Base-by-base conservation (phyloP, 176 grass and related monocot genomes). In the Oryza coarctata region DNA sequence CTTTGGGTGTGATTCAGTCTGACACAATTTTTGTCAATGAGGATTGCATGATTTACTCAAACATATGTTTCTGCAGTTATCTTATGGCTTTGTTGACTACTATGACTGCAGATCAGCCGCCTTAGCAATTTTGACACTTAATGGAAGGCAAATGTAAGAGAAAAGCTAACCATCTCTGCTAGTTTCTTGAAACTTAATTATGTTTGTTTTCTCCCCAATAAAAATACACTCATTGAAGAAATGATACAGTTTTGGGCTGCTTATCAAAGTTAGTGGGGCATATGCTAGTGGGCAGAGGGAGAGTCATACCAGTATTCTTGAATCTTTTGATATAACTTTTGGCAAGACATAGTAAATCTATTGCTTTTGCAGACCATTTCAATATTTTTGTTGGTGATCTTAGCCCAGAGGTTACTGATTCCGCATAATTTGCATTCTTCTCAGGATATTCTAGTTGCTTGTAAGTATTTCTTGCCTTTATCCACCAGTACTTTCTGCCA, bases 51-150 rank as follows among this genome's bases (percentile, higher is more conserved):
- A 80, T 79, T 88, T 61, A 82, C 40, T 73, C 39, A 2, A 25
- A 12, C 31, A 62, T 76, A 65, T 76, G 11, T 32, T 52, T 39
- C 29, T 93, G 71, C 88, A 96, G 94, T 93, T 90, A 47, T 93
- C 94, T 22, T 96, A 83, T 91, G 94, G 94, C 70, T 96, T 96
- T 93, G 94, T 96, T 93, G 94, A 96, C 72, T 96, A 96, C 60
- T 96, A 89, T 83, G 94, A 96, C 39, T 88, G 88, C 27, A 82
- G 86, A 87, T 93, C 94, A 63, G 90, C 94, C 85, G 90, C 90
- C 43, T 73, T 93, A 87, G 88, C 94, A 85, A 96, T 93, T 83
- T 79, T 93, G 30, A 82, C 86, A 67, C 94, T 93, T 80, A 96
- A 96, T 49, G 90, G 94, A 80, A 82, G 58, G 80, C 90, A 96